phyloP scores from a whole-genome alignment of 371 early-diverging fungal genomes.

The Amoeboaphelidium protococcarum region DNA sequence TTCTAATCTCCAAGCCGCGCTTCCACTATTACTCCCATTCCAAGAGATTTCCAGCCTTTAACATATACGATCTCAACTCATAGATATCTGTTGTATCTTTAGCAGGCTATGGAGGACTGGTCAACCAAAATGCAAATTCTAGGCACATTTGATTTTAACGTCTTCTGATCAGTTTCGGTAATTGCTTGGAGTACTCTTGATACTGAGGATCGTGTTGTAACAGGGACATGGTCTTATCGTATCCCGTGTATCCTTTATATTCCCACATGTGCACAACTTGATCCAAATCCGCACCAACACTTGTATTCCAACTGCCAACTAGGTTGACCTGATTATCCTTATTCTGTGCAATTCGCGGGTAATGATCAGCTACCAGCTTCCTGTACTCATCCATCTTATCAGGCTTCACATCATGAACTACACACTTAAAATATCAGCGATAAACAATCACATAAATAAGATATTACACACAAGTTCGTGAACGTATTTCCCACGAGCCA shows the following conservation, averaged over 20 bases:
- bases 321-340: conserved; percentile 40
- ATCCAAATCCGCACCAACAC: conserved; percentile 63
- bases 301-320: conserved; percentile 60
- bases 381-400: conserved; percentile 59
- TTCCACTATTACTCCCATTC: conserved; percentile 77
- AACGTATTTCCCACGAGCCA: conserved; percentile 66
- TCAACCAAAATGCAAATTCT: conserved; percentile 77
- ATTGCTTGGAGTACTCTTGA: conserved; percentile 26
- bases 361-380: conserved; percentile 23
- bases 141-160: conserved; percentile 60
- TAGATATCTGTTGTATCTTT: conserved; percentile 62
- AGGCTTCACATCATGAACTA: conserved; percentile 56
- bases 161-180: conserved; percentile 36
- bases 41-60: conserved; percentile 58
- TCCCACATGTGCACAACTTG: conserved; percentile 78
- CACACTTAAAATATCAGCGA: too few species aligned
- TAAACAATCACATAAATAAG: too few species aligned
- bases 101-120: conserved; percentile 27
- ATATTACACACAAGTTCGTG: conserved; percentile 59
- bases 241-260: conserved; percentile 63
- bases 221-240: conserved; percentile 24
- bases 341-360: conserved; percentile 41
- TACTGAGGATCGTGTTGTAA: conserved; percentile 27
- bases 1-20: conserved; percentile 54
- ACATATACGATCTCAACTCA: conserved; percentile 58